phyloP scores from a whole-genome alignment of 164 flowering plant species.

The Taxillus chinensis region DNA sequence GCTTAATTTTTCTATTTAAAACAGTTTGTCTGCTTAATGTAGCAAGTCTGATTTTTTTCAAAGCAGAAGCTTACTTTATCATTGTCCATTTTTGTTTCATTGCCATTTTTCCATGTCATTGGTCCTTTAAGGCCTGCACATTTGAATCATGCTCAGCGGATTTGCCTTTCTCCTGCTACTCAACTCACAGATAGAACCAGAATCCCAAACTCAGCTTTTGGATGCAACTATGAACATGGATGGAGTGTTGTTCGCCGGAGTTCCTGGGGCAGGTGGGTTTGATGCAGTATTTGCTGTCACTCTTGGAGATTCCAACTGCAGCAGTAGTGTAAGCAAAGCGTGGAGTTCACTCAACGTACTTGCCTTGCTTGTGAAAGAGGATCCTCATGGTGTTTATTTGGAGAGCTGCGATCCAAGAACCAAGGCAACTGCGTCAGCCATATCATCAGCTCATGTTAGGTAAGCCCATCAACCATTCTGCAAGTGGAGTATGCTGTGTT shows the following conservation, averaged over 20 bases:
- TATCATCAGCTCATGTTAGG: conserved; percentile 40
- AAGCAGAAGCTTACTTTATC: too few species aligned
- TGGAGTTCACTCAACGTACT: conserved; percentile 80
- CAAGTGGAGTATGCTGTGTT: too few species aligned
- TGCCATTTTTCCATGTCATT: too few species aligned
- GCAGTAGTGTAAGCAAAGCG: conserved; percentile 34
- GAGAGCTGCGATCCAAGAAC: conserved; percentile 78
- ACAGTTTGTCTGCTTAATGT: too few species aligned
- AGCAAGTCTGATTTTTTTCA: too few species aligned
- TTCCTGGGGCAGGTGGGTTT: conserved; percentile 99
- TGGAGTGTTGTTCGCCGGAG: conserved; percentile 93
- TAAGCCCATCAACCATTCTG: background rate
- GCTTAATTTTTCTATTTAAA: too few species aligned
- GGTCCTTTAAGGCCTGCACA: too few species aligned
- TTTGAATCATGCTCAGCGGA: too few species aligned
- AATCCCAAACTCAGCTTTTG: conserved; percentile 78
- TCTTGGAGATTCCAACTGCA: conserved; percentile 40
- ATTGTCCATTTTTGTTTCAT: too few species aligned
- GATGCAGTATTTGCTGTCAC: conserved; percentile 94
- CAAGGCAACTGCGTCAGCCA: conserved; percentile 40
- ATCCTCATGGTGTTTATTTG: conserved; percentile 71
- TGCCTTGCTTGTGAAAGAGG: conserved; percentile 87
- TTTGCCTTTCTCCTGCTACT: background rate
- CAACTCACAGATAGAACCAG: conserved; percentile 81
- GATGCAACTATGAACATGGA: conserved; percentile 78